Evolutionary conservation across 345 rosid species (phyloP), one percentile per base, ranked within the genome.

Genomic region (Garcia nutans): DNA sequence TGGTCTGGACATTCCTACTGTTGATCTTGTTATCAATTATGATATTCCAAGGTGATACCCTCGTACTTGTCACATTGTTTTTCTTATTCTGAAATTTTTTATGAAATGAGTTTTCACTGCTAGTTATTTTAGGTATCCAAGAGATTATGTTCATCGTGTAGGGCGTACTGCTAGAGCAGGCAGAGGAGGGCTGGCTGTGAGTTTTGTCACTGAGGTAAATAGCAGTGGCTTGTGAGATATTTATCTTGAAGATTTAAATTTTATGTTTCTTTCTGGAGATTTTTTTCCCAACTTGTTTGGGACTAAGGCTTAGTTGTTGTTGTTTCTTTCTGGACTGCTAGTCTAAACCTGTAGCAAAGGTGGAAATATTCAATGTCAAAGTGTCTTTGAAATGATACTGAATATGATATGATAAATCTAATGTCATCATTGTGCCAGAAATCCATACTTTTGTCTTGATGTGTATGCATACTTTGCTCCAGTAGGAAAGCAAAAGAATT

Each of bases 131-230:
- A 96, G 99, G 87, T 84, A 78, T 82, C 89, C 97, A 7, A 89
- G 92, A 77, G 99, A 96, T 83, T 96, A 96, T 80, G 94, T 90
- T 63, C 99, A 96, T 85, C 98, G 96, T 80, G 99, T 93, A 20
- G 97, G 99, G 45, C 96, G 98, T 85, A 96, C 99, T 49, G 98
- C 99, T 70, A 90, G 98, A 85, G 99, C 99, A 79, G 97, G 99
- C 72, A 86, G 98, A 87, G 93, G 88, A 79, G 98, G 99, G 31
- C 77, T 90, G 79, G 94, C 99, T 73, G 76, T 93, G 64, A 96
- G 97, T 86, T 85, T 96, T 74, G 77, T 92, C 74, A 85, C 96
- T 16, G 85, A 91, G 95, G 99, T 93, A 84, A 79, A 11, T 56
- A 20, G 44, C 1, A 10, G 56, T 42, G 31, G 62, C 74, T 70